phyloP scores from a whole-genome alignment of 1,284 basidiomycete species.

The Cutaneotrichosporon daszewskae region DNA sequence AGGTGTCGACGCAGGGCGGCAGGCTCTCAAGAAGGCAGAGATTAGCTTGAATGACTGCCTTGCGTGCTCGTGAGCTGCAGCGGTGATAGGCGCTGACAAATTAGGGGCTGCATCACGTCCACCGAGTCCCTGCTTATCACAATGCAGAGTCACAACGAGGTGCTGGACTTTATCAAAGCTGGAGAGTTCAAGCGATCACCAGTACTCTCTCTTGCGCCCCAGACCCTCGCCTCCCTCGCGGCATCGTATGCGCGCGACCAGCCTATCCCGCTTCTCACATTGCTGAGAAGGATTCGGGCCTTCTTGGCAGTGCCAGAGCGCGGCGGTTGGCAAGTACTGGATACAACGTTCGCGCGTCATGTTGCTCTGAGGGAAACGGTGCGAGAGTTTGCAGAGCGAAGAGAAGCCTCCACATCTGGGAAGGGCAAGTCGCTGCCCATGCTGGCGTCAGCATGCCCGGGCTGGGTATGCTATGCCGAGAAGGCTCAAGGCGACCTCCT shows the following conservation, averaged over 20 bases:
- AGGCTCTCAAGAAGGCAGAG: slow-evolving; percentile 81
- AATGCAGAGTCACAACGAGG: slow-evolving; percentile 91
- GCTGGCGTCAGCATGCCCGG: slow-evolving; percentile 92
- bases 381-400: slow-evolving; percentile 72
- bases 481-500: slow-evolving; percentile 94
- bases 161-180: slow-evolving; percentile 63
- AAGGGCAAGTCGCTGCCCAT: slow-evolving; percentile 60
- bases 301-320: slow-evolving; percentile 50
- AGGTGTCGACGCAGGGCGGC: slow-evolving; percentile 33
- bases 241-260: slow-evolving; percentile 55
- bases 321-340: slow-evolving; percentile 61
- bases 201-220: slow-evolving; percentile 83
- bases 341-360: slow-evolving; percentile 91
- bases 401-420: slow-evolving; percentile 31
- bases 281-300: slow-evolving; percentile 62
- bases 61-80: slow-evolving; percentile 49
- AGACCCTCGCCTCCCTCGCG: slow-evolving; percentile 82
- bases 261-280: slow-evolving; percentile 54
- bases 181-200: slow-evolving; percentile 55
- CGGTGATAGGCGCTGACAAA: slow-evolving; percentile 2
- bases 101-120: slow-evolving; percentile 93
- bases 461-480: slow-evolving; percentile 99
- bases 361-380: slow-evolving; percentile 75
- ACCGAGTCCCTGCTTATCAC: slow-evolving; percentile 96
- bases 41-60: slow-evolving; percentile 91